Conservation (phyloP, 306 rosid species). For the Comarum palustre region DNA sequence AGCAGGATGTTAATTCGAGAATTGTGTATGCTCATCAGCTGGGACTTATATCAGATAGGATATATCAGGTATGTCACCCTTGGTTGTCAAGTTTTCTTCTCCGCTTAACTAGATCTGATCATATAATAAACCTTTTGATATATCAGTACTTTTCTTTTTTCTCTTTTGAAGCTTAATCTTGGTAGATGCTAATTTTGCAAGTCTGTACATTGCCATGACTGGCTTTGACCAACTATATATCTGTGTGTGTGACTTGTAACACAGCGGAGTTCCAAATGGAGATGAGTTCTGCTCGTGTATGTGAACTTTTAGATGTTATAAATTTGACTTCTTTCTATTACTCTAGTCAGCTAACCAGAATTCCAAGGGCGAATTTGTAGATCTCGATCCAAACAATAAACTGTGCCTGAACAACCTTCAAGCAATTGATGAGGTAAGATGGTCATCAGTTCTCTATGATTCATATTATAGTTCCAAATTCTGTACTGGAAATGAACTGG, state of each 20-base stretch:
- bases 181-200: background rate
- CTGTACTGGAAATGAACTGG: background rate
- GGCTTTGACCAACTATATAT: no score
- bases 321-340: background rate
- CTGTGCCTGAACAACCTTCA: conserved; percentile 6
- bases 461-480: background rate
- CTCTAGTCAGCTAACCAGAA: conserved; percentile 6
- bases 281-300: background rate
- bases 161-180: background rate
- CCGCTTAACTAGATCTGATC: background rate
- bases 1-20: conserved; percentile 2
- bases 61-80: conserved; percentile 7
- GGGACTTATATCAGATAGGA: conserved; percentile 17
- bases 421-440: conserved; percentile 10
- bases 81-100: background rate
- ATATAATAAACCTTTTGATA: background rate
- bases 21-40: background rate
- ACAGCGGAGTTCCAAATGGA: background rate
- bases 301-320: background rate
- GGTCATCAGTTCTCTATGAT: background rate
- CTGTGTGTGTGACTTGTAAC: no score
- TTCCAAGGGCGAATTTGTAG: conserved; percentile 3
- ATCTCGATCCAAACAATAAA: conserved; percentile 12
- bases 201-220: background rate
- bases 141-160: background rate